Conservation (phyloP, 1,139 yeast genomes). For the Williopsis jadinii region DNA sequence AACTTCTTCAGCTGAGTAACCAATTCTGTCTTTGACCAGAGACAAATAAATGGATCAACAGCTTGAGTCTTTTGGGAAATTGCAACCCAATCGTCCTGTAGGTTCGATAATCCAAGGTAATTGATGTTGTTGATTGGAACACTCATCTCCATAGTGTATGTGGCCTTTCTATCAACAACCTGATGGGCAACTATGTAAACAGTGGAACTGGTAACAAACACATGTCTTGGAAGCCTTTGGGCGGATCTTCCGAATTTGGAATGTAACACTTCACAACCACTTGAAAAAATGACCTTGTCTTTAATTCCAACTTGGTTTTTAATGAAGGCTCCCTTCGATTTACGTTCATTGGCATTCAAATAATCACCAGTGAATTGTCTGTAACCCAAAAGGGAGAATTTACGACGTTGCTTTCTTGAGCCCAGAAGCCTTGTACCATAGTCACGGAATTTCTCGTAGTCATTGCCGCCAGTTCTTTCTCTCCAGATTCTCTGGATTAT, state of each 20-base stretch:
- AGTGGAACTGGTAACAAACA: constrained; percentile 55
- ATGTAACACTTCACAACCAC: constrained; percentile 71
- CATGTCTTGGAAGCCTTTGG: constrained; percentile 64
- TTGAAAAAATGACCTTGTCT: constrained; percentile 70
- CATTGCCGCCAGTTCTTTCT: constrained; percentile 71
- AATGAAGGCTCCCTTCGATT: constrained; percentile 68
- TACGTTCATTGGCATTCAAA: constrained; percentile 69
- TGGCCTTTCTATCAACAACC: constrained; percentile 65
- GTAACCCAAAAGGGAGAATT: constrained; percentile 80
- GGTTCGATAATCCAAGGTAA: constrained; percentile 60
- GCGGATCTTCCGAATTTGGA: constrained; percentile 94
- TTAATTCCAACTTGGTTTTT: constrained; percentile 60
- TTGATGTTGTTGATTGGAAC: constrained; percentile 56
- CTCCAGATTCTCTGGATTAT: constrained; percentile 83
- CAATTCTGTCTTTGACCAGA: constrained; percentile 85
- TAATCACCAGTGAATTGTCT: constrained; percentile 96
- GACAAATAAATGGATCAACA: constrained; percentile 78
- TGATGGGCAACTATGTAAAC: constrained; percentile 69
- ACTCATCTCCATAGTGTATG: constrained; percentile 57
- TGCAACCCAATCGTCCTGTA: constrained; percentile 94
- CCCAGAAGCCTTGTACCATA: constrained; percentile 65
- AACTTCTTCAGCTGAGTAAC: constrained; percentile 66
- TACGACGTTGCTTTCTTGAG: constrained; percentile 82
- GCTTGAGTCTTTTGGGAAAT: constrained; percentile 47
- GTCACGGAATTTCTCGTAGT: constrained; percentile 78